Conservation (phyloP, 2,329 filamentous ascomycete species). For the Ascochyta viciae-villosae region DNA sequence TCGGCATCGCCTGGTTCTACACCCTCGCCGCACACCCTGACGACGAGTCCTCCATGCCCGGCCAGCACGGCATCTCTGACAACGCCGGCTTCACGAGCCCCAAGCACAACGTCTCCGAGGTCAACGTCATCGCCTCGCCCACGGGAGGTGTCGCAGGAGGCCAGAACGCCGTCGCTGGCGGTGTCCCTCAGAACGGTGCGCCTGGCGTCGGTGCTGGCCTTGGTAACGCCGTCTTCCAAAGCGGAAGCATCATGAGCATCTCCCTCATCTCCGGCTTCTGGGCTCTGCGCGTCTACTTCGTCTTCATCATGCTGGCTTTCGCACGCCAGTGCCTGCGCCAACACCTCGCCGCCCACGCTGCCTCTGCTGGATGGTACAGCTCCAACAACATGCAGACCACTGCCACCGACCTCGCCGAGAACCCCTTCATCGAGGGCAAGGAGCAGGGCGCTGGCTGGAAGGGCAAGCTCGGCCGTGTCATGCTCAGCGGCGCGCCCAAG, state of each 20-base stretch:
- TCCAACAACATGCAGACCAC: conserved; percentile 47
- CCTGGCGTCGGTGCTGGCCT: conserved; percentile 54
- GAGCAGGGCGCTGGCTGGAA: conserved; percentile 81
- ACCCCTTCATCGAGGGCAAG: conserved; percentile 73
- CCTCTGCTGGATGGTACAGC: conserved; percentile 52
- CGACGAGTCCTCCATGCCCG: conserved; percentile 45
- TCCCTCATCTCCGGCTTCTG: conserved; percentile 77
- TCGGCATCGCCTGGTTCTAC: conserved; percentile 86
- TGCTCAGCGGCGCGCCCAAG: conserved; percentile 74
- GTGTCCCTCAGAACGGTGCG: conserved; percentile 34
- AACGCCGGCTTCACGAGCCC: conserved; percentile 71
- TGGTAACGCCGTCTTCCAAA: conserved; percentile 70
- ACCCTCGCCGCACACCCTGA: conserved; percentile 66
- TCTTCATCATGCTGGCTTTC: conserved; percentile 82
- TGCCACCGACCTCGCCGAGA: conserved; percentile 61
- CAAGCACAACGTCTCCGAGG: conserved; percentile 65
- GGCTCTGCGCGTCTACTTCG: conserved; percentile 80
- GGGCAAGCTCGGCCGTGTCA: conserved; percentile 77
- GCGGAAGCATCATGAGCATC: conserved; percentile 77
- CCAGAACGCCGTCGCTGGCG: conserved; percentile 62
- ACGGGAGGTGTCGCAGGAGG: conserved; percentile 55
- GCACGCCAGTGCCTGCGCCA: conserved; percentile 78
- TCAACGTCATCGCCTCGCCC: conserved; percentile 61
- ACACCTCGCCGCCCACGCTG: conserved; percentile 62
- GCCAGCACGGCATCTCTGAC: conserved; percentile 64